Conservation (phyloP, 2,329 filamentous ascomycete genomes). For the Torrubiella hemipterigena region DNA sequence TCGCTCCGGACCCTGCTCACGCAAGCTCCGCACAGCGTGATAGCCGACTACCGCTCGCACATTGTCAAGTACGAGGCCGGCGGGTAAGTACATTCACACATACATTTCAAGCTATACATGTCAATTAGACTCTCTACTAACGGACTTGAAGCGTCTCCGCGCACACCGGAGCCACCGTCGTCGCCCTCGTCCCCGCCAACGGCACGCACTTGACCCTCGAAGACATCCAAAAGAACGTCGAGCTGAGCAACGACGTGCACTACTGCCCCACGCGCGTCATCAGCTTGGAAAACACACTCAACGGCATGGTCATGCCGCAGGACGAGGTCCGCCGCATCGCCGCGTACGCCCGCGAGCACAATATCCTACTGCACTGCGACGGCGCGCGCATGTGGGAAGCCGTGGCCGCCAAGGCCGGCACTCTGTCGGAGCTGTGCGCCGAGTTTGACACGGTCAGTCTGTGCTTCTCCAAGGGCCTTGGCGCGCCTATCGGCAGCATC, state of each 20-base stretch:
- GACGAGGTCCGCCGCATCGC: conserved; percentile 58
- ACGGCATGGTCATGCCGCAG: conserved; percentile 68
- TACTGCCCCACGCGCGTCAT: conserved; percentile 71
- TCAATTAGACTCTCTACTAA: background rate
- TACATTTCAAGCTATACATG: background rate
- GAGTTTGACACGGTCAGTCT: conserved; percentile 65
- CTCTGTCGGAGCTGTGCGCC: conserved; percentile 52
- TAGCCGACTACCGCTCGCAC: conserved; percentile 71
- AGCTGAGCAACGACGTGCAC: conserved; percentile 61
- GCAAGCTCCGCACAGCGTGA: conserved; percentile 67
- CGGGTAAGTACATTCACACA: conserved; percentile 27
- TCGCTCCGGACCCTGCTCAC: conserved; percentile 65
- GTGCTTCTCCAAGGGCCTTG: conserved; percentile 74
- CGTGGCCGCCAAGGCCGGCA: conserved; percentile 56
- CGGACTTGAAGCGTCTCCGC: conserved; percentile 46
- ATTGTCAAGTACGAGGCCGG: conserved; percentile 58
- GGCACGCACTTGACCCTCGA: conserved; percentile 63
- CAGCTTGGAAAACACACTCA: conserved; percentile 75
- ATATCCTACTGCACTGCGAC: conserved; percentile 63
- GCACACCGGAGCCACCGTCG: conserved; percentile 59
- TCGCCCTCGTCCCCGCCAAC: conserved; percentile 56
- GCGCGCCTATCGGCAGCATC: conserved; percentile 69
- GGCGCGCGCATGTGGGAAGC: conserved; percentile 77
- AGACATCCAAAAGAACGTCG: conserved; percentile 56
- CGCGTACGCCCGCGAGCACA: conserved; percentile 51